A percentile compares a stretch with the other conserved stretches of the same genome.
Evolutionary conservation across 805 yeast genomes (phyloP).

Genomic region (Wickerhamomyces rabaulensis): DNA sequence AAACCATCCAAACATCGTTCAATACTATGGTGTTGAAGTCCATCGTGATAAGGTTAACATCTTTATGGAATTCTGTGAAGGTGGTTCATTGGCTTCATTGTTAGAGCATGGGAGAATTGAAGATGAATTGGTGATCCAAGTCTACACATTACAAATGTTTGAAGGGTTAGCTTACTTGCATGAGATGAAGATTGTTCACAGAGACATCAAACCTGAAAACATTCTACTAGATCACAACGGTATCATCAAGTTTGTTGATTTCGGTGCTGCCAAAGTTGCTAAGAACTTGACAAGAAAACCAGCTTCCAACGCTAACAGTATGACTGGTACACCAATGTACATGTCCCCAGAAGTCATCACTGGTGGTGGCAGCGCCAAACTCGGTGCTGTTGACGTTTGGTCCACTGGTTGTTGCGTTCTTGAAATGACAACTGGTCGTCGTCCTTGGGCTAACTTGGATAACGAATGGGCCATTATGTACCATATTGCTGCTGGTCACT

Average conservation of each 20-base stretch:
- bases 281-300: slow-evolving; percentile 44
- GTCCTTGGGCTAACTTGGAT: slow-evolving; percentile 96
- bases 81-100: slow-evolving; percentile 84
- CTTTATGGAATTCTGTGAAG: slow-evolving; percentile 96
- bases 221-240: slow-evolving; percentile 87
- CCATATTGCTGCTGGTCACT: slow-evolving; percentile 92
- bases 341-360: slow-evolving; percentile 97
- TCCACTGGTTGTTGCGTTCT: slow-evolving; percentile 93
- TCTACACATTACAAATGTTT: slow-evolving; percentile 84
- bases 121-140: slow-evolving; percentile 88
- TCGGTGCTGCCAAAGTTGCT: slow-evolving; percentile 95
- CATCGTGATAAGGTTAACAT: slow-evolving; percentile 93
- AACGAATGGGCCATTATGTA: slow-evolving; percentile 99
- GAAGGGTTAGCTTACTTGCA: slow-evolving; percentile 95
- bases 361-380: slow-evolving; percentile 44
- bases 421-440: slow-evolving; percentile 93
- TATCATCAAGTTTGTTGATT: slow-evolving; percentile 91
- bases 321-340: slow-evolving; percentile 96
- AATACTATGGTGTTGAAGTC: slow-evolving; percentile 94
- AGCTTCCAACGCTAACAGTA: slow-evolving; percentile 27
- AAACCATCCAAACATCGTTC: slow-evolving; percentile 94
- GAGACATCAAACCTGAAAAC: slow-evolving; percentile 96
- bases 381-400: slow-evolving; percentile 75
- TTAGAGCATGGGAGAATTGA: slow-evolving; percentile 91
- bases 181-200: slow-evolving; percentile 91